These are phyloP conservation scores for Emydomyces testavorans DNA, from an alignment of 2,329 filamentous ascomycete genomes.

Conservation along the genomic window DNA sequence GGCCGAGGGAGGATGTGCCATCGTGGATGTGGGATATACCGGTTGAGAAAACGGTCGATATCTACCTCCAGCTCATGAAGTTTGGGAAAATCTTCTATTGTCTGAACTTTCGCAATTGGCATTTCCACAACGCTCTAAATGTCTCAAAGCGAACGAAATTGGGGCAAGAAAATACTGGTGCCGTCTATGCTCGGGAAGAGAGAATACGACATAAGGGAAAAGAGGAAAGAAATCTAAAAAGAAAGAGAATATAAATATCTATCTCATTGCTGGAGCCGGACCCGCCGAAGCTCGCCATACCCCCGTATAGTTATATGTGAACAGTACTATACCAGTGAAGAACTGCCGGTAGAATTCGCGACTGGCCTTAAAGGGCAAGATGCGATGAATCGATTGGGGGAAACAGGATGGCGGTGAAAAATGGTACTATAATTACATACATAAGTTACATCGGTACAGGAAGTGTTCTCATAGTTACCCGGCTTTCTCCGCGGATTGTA, in stretches of 20 bases:
- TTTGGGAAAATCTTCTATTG: constrained; percentile 9
- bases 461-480: background rate
- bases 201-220: background rate
- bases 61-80: constrained; percentile 45
- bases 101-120: constrained; percentile 6
- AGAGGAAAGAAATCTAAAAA: background rate
- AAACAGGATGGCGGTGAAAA: background rate
- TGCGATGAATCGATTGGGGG: too few species aligned
- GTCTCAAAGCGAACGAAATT: background rate
- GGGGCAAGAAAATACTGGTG: background rate
- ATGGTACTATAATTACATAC: too few species aligned
- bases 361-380: too few species aligned
- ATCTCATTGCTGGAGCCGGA: too few species aligned
- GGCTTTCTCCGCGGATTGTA: constrained; percentile 5
- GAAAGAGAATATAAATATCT: background rate
- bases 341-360: too few species aligned
- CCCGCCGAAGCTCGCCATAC: background rate
- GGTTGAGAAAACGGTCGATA: constrained; percentile 66
- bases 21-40: constrained; percentile 53
- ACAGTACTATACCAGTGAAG: background rate
- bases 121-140: background rate
- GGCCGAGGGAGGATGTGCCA: constrained; percentile 53
- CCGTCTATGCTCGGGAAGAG: background rate
- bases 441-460: too few species aligned
- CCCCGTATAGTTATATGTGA: background rate